These are phyloP conservation scores for Trapa bicornis DNA, from an alignment of 345 rosid genomes.

Conservation along the genomic window DNA sequence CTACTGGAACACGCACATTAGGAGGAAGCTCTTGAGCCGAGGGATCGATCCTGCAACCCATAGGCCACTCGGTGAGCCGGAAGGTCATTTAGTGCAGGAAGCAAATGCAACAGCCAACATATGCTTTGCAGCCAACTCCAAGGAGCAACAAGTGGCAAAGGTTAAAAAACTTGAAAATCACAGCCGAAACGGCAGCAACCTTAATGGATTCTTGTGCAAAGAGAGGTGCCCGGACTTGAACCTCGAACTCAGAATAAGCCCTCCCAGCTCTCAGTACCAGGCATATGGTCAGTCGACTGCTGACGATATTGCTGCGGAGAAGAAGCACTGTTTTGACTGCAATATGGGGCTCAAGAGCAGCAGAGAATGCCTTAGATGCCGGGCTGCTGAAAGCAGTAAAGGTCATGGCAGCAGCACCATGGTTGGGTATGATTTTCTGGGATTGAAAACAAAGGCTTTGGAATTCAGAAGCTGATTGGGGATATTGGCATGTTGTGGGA, in stretches of 20 bases:
- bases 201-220: neutral
- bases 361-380: slow-evolving; percentile 39
- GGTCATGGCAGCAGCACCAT: slow-evolving; percentile 7
- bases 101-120: slow-evolving; percentile 17
- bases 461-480: neutral
- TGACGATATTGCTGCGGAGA: slow-evolving; percentile 14
- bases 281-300: slow-evolving; percentile 3
- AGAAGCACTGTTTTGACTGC: slow-evolving; percentile 30
- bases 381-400: slow-evolving; percentile 1
- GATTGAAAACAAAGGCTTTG: slow-evolving; percentile 36
- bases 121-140: slow-evolving; percentile 18
- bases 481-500: neutral
- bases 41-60: slow-evolving; percentile 65
- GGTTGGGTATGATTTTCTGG: slow-evolving; percentile 64
- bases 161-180: slow-evolving; percentile 13
- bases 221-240: slow-evolving; percentile 59
- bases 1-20: slow-evolving; percentile 71
- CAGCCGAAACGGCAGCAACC: neutral
- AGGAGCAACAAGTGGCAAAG: slow-evolving; percentile 4
- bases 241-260: slow-evolving; percentile 82
- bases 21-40: slow-evolving; percentile 48
- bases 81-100: slow-evolving; percentile 4
- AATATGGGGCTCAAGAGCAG: slow-evolving; percentile 43
- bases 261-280: slow-evolving; percentile 25
- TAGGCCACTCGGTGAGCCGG: slow-evolving; percentile 33